Evolutionary conservation across 2,329 filamentous ascomycete species (phyloP), one percentile per base, ranked within the genome.

Genomic region (Aureobasidium sp.): DNA sequence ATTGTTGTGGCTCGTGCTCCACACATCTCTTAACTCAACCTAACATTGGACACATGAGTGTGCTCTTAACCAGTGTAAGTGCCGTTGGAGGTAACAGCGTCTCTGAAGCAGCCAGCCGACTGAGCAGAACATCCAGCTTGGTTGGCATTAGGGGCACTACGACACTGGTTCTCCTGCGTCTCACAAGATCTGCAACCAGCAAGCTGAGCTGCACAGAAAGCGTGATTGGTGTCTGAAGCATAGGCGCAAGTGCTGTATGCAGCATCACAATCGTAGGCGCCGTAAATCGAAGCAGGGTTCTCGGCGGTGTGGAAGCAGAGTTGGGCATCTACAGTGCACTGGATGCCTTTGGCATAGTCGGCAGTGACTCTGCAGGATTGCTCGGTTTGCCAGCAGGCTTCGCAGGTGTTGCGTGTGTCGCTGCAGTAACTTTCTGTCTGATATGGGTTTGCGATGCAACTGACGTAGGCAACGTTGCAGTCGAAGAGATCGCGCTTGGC

Each of bases 321-420:
- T 20, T 55, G 51, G 17, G 51, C 51, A 32, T 41, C 36, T 27
- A 55, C 37, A 6, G 51, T 55, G 37, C 51, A 55, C 15, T 55
- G 51, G 37, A 29, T 55, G 26, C 37, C 37, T 42, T 55, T 55
- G 23, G 23, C 37, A 23, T 55, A 55, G 36, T 55, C 51, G 17
- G 51, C 51, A 3, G 36, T 55, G 23, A 55, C 51, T 41, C 51
- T 41, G 51, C 51, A 55, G 36, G 51, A 42, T 42, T 55, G 51
- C 10, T 55, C 51, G 51, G 51, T 42, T 29, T 55, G 51, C 51
- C 51, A 55, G 51, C 51, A 55, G 26, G 37, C 37, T 55, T 55
- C 51, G 37, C 51, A 55, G 36, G 29, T 55, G 51, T 55, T 55
- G 51, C 51, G 51, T 9, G n/a, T 29, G 51, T 41, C 36, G 51